Conservation (phyloP, 192 early-diverging fungal genomes). For the Coemansia sp. region DNA sequence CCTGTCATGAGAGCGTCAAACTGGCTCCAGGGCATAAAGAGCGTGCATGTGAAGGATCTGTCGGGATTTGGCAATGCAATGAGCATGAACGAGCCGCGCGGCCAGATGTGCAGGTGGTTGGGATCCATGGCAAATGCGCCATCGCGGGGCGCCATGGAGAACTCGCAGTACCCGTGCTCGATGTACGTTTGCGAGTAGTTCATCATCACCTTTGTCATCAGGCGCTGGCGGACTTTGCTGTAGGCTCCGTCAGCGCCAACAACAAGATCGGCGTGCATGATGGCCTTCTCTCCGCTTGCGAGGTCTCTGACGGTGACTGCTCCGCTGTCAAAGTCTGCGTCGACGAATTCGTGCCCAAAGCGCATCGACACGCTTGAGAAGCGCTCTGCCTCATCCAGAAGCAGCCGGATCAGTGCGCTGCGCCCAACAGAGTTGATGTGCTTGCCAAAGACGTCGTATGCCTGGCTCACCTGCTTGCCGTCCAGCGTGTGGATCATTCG, state of each 20-base stretch:
- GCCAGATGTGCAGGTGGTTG: constrained; percentile 97
- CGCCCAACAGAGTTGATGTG: constrained; percentile 95
- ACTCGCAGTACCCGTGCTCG: constrained; percentile 87
- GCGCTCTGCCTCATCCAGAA: constrained; percentile 72
- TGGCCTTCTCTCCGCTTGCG: constrained; percentile 41
- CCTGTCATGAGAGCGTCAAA: constrained; percentile 71
- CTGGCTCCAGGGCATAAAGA: constrained; percentile 91
- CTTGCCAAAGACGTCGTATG: constrained; percentile 86
- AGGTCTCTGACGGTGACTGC: constrained; percentile 31
- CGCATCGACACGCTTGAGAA: constrained; percentile 67
- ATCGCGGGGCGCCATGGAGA: constrained; percentile 73
- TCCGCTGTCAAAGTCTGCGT: constrained; percentile 73
- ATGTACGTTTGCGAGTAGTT: constrained; percentile 89
- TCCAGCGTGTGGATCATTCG: constrained; percentile 84
- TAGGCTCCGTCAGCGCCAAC: constrained; percentile 90
- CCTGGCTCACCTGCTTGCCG: constrained; percentile 71
- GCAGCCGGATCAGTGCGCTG: constrained; percentile 72
- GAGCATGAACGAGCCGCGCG: constrained; percentile 93
- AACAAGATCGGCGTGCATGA: constrained; percentile 68
- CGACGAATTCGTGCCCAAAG: constrained; percentile 71
- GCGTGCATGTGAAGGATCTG: constrained; percentile 91
- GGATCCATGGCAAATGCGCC: constrained; percentile 82
- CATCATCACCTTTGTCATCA: constrained; percentile 80
- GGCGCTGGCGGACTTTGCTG: constrained; percentile 71
- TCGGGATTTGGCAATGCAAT: constrained; percentile 95